Evolutionary conservation across 371 early-diverging fungal genomes (phyloP), one percentile per base, ranked within the genome.

Genomic region (Conidiobolus incongruus): DNA sequence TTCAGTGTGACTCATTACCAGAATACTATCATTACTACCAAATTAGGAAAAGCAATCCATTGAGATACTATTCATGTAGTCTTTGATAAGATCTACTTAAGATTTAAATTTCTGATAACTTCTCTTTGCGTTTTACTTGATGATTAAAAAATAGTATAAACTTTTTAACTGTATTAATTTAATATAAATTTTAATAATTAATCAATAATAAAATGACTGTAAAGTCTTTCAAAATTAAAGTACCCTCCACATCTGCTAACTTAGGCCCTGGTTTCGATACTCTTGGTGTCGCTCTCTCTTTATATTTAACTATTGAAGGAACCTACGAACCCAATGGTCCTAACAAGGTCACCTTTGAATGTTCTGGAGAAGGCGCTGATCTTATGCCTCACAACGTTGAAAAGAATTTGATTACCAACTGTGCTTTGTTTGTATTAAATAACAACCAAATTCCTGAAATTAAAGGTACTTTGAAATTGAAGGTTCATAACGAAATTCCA

Each of bases 261-360:
- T 73, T 96, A 45, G 97, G 97, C 7, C 93, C 94, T 6, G 95
- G 95, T 26, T 96, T 89, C 51, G 95, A 95, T 60, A 77, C 77
- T 22, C 68, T 95, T 40, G 97, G 97, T 33, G 66, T 88, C 15
- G 80, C 89, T 8, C 72, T 90, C 24, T 78, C 82, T 3, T 63
- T 91, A 32, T 77, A 78, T 58, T 63, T 94, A 46, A 68, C 70
- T 1, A 57, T 96, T 15, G 66, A 68, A 29, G 77, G 72, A 2
- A 51, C 54, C 15, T 49, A 61, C 5, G 50, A 50, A 60, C 45
- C 49, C 39, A 30, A 45, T 38, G 13, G 40, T 50, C 23, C 40
- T 0, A 47, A 52, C 36, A 57, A 42, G 23, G 37, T 68, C 47
- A 62, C 61, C 38, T 66, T 78, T 68, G 61, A 71, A 13, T 92